A percentile compares a stretch with the other conserved stretches of the same genome.
phyloP scores from a whole-genome alignment of 2,329 filamentous ascomycete species.

The Penicillium sp. region DNA sequence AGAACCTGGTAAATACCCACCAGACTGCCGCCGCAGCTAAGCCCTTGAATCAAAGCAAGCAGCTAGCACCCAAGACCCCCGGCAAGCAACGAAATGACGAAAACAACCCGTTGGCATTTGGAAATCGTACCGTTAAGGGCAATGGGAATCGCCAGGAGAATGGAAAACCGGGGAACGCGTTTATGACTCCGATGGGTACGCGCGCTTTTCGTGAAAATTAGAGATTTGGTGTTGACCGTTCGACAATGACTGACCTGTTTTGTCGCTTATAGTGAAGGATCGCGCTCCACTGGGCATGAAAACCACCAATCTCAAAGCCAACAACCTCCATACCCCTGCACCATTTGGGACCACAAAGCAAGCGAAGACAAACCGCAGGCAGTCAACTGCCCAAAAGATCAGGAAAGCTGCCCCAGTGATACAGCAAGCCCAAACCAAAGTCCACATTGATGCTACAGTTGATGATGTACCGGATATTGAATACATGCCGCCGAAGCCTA shows the following conservation, averaged over 20 bases:
- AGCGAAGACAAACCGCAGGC: conserved; percentile 53
- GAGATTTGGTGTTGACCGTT: conserved; percentile 2
- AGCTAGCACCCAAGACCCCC: conserved; percentile 72
- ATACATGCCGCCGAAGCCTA: conserved; percentile 76
- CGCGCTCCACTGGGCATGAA: conserved; percentile 88
- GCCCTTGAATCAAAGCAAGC: conserved; percentile 65
- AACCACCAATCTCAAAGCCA: conserved; percentile 89
- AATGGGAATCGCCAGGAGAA: conserved; percentile 59
- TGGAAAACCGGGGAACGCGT: conserved; percentile 59
- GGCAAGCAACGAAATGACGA: conserved; percentile 83
- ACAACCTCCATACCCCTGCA: conserved; percentile 63
- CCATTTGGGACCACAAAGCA: conserved; percentile 59
- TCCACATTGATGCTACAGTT: conserved; percentile 49
- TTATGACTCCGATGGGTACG: conserved; percentile 79
- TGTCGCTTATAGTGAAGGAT: conserved; percentile 54
- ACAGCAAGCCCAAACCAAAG: conserved; percentile 45
- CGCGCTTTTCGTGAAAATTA: conserved; percentile 3
- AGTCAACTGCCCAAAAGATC: conserved; percentile 58
- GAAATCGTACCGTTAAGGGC: conserved; percentile 59
- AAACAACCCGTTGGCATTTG: conserved; percentile 63
- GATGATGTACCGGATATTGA: conserved; percentile 73
- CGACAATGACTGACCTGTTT: conserved; percentile 7
- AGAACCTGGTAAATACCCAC: conserved; percentile 76
- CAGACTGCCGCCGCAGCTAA: conserved; percentile 71
- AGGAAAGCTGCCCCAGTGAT: conserved; percentile 55